Evolutionary conservation across 2,329 filamentous ascomycete species (phyloP).

Genomic region (Dothiorella sarmentorum): DNA sequence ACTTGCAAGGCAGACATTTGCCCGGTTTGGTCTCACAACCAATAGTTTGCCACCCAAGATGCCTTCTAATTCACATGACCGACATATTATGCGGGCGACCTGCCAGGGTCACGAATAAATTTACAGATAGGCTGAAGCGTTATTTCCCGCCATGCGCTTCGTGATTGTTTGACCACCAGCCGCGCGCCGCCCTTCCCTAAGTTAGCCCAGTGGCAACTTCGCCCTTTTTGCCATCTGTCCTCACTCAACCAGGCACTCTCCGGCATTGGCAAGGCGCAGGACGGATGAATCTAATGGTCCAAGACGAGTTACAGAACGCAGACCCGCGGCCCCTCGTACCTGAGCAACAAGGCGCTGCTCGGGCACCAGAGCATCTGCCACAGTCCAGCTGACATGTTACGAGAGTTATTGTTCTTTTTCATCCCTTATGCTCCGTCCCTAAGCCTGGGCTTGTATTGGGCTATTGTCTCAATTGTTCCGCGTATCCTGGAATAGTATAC

Average conservation of each 20-base stretch:
- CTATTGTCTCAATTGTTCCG: too few species aligned
- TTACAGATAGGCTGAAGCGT: not conserved
- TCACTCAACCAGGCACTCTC: not conserved
- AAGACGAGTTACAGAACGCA: constrained; percentile 3
- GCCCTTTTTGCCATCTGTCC: too few species aligned
- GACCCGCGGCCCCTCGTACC: not conserved
- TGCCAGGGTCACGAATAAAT: not conserved
- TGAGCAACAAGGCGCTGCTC: not conserved
- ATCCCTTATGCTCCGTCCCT: not conserved
- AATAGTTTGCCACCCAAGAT: not conserved
- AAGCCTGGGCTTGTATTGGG: too few species aligned
- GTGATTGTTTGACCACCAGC: not conserved
- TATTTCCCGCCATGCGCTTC: not conserved
- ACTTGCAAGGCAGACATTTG: not conserved
- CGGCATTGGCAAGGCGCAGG: not conserved
- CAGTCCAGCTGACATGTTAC: not conserved
- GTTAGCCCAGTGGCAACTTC: not conserved
- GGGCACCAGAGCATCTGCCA: not conserved
- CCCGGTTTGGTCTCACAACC: not conserved
- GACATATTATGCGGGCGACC: not conserved
- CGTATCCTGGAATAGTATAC: too few species aligned
- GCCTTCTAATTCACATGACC: not conserved
- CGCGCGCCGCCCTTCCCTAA: not conserved
- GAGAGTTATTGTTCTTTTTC: not conserved
- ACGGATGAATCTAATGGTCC: too few species aligned